phyloP scores from a whole-genome alignment of 148 eudicot genomes.

The Chenopodium formosanum region DNA sequence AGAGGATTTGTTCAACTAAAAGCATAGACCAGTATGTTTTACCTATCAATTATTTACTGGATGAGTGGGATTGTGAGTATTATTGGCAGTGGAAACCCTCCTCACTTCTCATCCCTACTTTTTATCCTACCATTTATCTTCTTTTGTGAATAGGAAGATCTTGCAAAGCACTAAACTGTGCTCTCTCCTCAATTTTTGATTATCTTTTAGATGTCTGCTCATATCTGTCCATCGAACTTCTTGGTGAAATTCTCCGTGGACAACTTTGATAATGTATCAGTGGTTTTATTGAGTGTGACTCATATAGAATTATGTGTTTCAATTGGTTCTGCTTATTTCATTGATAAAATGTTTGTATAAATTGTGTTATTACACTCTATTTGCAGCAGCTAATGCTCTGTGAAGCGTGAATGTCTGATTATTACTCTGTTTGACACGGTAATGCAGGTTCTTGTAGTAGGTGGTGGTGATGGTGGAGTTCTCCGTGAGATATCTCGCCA shows the following conservation, averaged over 20 bases:
- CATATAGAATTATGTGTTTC: not conserved
- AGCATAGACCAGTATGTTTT: not conserved
- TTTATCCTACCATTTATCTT: too few species aligned
- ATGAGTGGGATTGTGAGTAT: not conserved
- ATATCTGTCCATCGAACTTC: not conserved
- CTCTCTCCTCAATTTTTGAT: not conserved
- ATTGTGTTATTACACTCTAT: not conserved
- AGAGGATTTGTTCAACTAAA: not conserved
- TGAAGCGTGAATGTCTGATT: not conserved
- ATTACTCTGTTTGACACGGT: not conserved
- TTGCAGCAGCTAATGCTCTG: not conserved
- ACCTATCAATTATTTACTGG: not conserved
- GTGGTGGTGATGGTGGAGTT: conserved; percentile 99
- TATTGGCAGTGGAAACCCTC: not conserved
- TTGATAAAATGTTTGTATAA: not conserved
- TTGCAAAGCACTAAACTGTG: not conserved
- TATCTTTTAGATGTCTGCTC: not conserved
- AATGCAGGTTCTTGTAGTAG: conserved; percentile 91
- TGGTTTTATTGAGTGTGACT: not conserved
- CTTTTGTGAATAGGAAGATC: not conserved
- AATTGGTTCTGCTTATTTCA: not conserved
- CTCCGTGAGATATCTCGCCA: conserved; percentile 93
- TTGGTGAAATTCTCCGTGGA: not conserved
- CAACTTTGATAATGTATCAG: not conserved
- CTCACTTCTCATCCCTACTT: too few species aligned